Base-by-base conservation (phyloP, 2,329 filamentous ascomycete species). In the Fusarium scirpi region DNA sequence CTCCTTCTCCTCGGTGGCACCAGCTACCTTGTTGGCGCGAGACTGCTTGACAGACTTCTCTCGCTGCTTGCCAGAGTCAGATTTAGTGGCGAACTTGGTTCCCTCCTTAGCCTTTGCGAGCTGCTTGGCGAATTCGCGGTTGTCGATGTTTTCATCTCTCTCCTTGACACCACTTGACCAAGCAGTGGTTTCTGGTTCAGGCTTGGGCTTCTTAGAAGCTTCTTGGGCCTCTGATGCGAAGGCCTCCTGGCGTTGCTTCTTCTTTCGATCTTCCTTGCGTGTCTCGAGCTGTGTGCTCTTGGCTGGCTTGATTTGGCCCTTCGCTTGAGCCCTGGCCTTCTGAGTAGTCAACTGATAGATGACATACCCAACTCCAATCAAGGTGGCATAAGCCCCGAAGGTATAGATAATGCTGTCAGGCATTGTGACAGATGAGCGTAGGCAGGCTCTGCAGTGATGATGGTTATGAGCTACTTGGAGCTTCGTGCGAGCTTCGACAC, bases 51-150 rank as follows among this genome's bases (percentile, higher is more conserved):
- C 86, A 27, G 90, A 90, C 81, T 90, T 91, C 71, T 88, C 85
- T 65, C 89, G 86, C 80, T 90, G 91, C 80, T 90, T 90, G 16
- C 85, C 83, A 62, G 85, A 81, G 71, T 87, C 83, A 73, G 86
- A 77, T 78, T 86, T 85, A 74, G 81, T 79, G 65, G 80, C 83
- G 73, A 88, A 86, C 76, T 88, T 87, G 67, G 87, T 88, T 62
- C 93, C 93, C 70, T 92, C 85, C 82, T 93, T 91, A 53, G 91
- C 86, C 74, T 87, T 91, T 61, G 89, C 83, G 72, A 96, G 85
- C 78, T 92, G 91, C 75, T 87, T 87, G 32, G 93, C 93, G 79
- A 96, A 95, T 71, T 94, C 92, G 74, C 87, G 87, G 78, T 92
- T 91, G 76, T 91, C 89, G 59, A 89, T 84, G 46, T 87, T 87